Conservation (phyloP, 225 moss, liverwort and hornwort genomes). For the Pleurozium schreberi region DNA sequence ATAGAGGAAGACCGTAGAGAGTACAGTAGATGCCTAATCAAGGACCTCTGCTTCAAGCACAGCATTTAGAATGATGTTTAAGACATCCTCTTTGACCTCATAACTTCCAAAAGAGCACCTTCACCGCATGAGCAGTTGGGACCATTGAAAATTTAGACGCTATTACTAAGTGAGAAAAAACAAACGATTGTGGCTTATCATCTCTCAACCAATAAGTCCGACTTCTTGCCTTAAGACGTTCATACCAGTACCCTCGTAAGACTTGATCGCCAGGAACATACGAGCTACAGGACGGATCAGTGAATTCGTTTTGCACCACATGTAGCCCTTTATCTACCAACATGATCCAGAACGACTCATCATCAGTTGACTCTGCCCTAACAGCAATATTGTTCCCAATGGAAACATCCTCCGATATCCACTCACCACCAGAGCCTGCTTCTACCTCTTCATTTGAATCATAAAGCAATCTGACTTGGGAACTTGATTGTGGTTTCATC, state of each 20-base stretch:
- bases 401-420: background rate
- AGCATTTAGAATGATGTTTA: background rate
- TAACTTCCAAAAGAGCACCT: background rate
- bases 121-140: background rate
- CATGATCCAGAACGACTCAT: background rate
- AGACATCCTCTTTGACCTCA: background rate
- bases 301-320: background rate
- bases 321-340: background rate
- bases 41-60: background rate
- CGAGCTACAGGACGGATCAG: rapidly evolving
- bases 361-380: no score
- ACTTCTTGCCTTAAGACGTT: background rate
- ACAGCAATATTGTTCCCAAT: background rate
- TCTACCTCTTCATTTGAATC: background rate
- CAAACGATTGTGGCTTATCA: background rate
- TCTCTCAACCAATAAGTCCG: background rate
- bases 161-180: background rate
- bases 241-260: background rate
- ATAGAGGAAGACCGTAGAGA: background rate
- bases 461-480: background rate
- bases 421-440: background rate
- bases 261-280: background rate
- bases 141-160: background rate
- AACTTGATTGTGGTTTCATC: background rate
- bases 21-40: background rate